Evolutionary conservation across 225 moss, liverwort and hornwort genomes (phyloP).

Genomic region (Polytrichum commune): DNA sequence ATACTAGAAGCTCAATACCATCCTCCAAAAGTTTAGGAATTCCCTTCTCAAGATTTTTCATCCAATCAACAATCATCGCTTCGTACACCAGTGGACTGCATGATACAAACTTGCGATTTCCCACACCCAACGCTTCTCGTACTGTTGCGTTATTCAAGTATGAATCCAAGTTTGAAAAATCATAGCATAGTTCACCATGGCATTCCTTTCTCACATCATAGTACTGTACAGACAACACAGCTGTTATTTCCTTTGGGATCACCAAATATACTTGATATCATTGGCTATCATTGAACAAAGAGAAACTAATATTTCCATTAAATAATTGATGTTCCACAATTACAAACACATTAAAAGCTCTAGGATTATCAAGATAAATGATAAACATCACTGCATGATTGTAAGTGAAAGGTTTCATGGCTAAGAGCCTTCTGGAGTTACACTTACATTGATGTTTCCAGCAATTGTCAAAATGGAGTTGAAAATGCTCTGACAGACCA

Average conservation of each 20-base stretch:
- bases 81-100: conserved; percentile 59
- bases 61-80: conserved; percentile 68
- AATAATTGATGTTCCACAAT: too few species aligned
- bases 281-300: too few species aligned
- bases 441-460: conserved; percentile 57
- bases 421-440: background rate
- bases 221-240: conserved; percentile 29
- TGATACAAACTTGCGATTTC: conserved; percentile 58
- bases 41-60: conserved; percentile 65
- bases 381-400: too few species aligned
- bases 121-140: conserved; percentile 49
- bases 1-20: conserved; percentile 59
- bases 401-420: too few species aligned
- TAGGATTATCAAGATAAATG: too few species aligned
- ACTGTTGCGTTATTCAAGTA: conserved; percentile 46
- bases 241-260: too few species aligned
- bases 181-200: conserved; percentile 49
- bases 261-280: background rate
- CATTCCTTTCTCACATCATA: conserved; percentile 67
- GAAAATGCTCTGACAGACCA: conserved; percentile 58
- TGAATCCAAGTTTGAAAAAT: conserved; percentile 55
- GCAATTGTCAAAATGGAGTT: conserved; percentile 49
- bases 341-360: too few species aligned
- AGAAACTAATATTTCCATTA: too few species aligned
- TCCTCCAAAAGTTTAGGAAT: conserved; percentile 66